A percentile compares a stretch with the other conserved stretches of the same genome.
Conservation (phyloP, 495 filamentous ascomycete species). For the Tetracladium setigerum region DNA sequence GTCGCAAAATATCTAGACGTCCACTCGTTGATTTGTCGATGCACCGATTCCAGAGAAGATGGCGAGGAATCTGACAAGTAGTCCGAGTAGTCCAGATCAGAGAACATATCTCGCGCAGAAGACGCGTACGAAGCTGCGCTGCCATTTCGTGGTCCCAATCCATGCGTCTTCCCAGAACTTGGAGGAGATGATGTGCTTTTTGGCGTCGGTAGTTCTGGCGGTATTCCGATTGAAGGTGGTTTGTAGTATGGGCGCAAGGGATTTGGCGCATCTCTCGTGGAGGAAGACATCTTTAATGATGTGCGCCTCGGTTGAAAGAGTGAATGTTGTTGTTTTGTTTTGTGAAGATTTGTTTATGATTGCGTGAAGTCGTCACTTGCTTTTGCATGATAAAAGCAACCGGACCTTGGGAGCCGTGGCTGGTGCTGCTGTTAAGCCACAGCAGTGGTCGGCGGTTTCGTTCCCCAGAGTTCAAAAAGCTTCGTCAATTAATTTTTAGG, state of each 20-base stretch:
- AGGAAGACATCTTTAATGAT: conserved; percentile 29
- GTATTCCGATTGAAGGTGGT: conserved; percentile 67
- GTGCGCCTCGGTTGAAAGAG: not conserved
- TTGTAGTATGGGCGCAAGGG: conserved; percentile 93
- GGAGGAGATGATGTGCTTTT: conserved; percentile 28
- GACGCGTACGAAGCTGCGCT: conserved; percentile 51
- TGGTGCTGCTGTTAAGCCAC: too few relatives aligned
- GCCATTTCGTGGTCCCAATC: conserved; percentile 33
- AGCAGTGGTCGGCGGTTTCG: too few relatives aligned
- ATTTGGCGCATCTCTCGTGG: conserved; percentile 55
- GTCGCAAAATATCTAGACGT: conserved; percentile 80
- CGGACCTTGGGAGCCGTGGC: too few relatives aligned
- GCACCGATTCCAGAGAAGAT: conserved; percentile 61
- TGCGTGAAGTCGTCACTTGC: conserved; percentile 32
- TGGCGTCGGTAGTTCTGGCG: conserved; percentile 30
- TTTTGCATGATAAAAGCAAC: not conserved
- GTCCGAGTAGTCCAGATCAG: conserved; percentile 82
- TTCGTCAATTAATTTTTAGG: too few relatives aligned
- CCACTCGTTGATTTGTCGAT: conserved; percentile 67
- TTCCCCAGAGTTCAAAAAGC: too few relatives aligned
- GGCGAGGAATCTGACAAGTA: conserved; percentile 73
- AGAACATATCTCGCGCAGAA: conserved; percentile 75
- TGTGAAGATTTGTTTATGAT: not conserved
- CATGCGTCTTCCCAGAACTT: conserved; percentile 23
- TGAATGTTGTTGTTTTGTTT: not conserved